Percentiles rank a stretch among this genome's conserved stretches.
Conservation (phyloP, 768 basidiomycete genomes). For the Phylloporus sp. region DNA sequence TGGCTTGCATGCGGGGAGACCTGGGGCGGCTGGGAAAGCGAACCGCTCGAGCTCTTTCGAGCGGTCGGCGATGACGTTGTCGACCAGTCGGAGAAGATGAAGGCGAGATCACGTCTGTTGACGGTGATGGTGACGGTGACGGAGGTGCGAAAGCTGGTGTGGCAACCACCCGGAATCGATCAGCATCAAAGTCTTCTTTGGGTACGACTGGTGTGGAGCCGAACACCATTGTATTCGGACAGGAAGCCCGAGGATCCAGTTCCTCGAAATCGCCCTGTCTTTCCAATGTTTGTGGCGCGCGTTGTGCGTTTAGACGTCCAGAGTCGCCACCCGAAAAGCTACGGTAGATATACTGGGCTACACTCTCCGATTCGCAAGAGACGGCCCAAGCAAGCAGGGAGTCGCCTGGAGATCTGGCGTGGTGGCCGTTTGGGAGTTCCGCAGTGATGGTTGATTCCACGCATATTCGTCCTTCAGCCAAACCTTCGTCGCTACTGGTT, state of each 20-base stretch:
- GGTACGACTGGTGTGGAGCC: conserved; percentile 5
- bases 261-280: conserved; percentile 4
- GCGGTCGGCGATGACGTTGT: conserved; percentile 28
- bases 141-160: conserved; percentile 28
- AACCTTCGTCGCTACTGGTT: background rate
- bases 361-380: background rate
- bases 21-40: conserved; percentile 25
- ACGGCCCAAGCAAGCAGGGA: background rate
- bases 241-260: conserved; percentile 16
- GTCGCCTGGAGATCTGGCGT: conserved; percentile 1
- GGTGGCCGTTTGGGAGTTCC: background rate
- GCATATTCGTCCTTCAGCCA: conserved; percentile 2
- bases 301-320: background rate
- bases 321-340: background rate
- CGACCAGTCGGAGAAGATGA: conserved; percentile 17
- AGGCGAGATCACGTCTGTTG: conserved; percentile 21
- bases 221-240: conserved; percentile 11
- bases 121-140: conserved; percentile 29
- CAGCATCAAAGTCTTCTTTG: conserved; percentile 17
- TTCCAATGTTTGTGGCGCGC: background rate
- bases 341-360: background rate
- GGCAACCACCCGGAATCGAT: conserved; percentile 14
- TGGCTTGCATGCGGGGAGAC: conserved; percentile 22
- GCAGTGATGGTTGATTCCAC: conserved; percentile 2
- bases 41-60: conserved; percentile 32